phyloP scores from a whole-genome alignment of 1,284 basidiomycete species.

The Sanguinoderma infundibulare region DNA sequence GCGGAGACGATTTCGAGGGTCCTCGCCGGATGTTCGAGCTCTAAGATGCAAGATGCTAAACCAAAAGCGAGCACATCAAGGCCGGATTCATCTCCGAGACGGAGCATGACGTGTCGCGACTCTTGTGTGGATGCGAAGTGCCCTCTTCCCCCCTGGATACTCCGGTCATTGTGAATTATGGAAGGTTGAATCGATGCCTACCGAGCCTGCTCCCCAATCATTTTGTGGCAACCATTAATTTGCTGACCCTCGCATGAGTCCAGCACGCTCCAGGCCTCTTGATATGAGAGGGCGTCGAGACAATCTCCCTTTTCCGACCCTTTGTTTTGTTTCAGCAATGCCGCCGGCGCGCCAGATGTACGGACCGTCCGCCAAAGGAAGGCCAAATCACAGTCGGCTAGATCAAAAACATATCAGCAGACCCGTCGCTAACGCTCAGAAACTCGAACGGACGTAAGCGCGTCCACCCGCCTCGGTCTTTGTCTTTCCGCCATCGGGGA shows the following conservation, averaged over 20 bases:
- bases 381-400: not conserved
- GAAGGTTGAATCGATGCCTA: not conserved
- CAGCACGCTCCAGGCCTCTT: constrained; percentile 20
- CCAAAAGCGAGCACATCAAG: not conserved
- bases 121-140: not conserved
- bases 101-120: not conserved
- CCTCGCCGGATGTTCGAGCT: not conserved
- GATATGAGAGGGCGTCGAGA: constrained; percentile 16
- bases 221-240: not conserved
- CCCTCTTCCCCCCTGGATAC: not conserved
- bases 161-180: constrained; percentile 1
- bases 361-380: not conserved
- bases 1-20: constrained; percentile 13
- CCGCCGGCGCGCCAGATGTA: not conserved
- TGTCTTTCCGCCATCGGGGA: not conserved
- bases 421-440: not conserved
- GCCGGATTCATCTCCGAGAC: constrained; percentile 4
- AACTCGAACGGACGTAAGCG: not conserved
- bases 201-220: constrained; percentile 2
- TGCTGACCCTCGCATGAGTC: constrained; percentile 2
- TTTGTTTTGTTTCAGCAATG: not conserved
- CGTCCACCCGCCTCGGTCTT: not conserved
- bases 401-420: constrained; percentile 1
- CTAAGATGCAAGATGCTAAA: not conserved
- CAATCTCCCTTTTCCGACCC: constrained; percentile 10